Conservation (phyloP, 2,329 filamentous ascomycete genomes). For the Hansfordia pulvinata region DNA sequence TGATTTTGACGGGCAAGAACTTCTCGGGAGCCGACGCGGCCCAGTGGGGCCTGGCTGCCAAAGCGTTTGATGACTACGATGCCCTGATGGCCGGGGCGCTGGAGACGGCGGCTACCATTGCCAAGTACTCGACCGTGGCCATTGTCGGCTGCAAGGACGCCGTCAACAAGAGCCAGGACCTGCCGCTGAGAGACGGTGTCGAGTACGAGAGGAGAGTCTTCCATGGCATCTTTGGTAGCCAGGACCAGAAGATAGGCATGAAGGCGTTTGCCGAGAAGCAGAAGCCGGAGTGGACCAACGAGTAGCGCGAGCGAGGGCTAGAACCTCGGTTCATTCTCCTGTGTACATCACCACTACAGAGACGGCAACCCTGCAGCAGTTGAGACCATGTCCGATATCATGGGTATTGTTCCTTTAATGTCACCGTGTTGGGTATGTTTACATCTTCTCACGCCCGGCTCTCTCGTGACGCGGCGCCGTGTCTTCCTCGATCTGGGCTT, state of each 20-base stretch:
- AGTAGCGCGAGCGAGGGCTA: conserved; percentile 29
- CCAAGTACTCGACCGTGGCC: conserved; percentile 73
- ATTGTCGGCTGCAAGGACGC: conserved; percentile 89
- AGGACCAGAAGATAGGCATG: conserved; percentile 97
- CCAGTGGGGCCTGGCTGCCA: conserved; percentile 81
- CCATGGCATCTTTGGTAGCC: conserved; percentile 82
- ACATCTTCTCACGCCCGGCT: no score
- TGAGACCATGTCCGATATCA: no score
- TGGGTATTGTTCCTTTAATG: no score
- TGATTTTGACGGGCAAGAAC: conserved; percentile 74
- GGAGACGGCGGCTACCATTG: conserved; percentile 79
- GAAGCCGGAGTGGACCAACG: conserved; percentile 80
- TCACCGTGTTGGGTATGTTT: no score
- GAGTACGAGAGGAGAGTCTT: conserved; percentile 92
- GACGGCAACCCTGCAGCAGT: no score
- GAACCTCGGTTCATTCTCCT: conserved; percentile 2
- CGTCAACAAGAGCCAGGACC: conserved; percentile 97
- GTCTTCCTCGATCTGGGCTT: no score
- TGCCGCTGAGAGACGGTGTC: conserved; percentile 75
- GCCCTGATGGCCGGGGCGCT: conserved; percentile 70
- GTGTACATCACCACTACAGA: no score
- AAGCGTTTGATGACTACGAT: conserved; percentile 66
- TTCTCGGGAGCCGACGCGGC: conserved; percentile 77
- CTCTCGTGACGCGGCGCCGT: no score
- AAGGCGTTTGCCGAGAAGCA: conserved; percentile 90